phyloP scores from a whole-genome alignment of 495 filamentous ascomycete genomes.

The Cairneyella variabilis region DNA sequence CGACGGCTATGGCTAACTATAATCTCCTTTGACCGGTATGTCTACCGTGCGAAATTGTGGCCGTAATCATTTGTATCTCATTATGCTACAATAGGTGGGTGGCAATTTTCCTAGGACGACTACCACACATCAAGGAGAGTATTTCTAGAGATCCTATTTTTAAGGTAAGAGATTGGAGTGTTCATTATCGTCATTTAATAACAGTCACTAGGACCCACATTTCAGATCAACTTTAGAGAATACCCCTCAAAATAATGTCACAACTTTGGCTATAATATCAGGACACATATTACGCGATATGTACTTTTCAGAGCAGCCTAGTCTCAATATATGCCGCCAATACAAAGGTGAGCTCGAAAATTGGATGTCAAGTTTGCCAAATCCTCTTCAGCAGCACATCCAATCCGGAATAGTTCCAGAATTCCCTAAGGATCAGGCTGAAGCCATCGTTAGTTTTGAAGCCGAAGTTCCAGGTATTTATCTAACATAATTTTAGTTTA shows the following conservation, averaged over 20 bases:
- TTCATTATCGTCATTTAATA: conserved; percentile 3
- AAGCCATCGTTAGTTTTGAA: conserved; percentile 12
- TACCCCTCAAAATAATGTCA: conserved; percentile 5
- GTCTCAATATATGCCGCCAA: conserved; percentile 10
- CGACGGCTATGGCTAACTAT: conserved; percentile 16
- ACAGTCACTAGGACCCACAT: conserved; percentile 7
- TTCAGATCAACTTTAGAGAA: not conserved
- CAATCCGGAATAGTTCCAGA: conserved; percentile 2
- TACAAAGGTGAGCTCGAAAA: conserved; percentile 14
- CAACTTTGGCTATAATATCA: conserved; percentile 13
- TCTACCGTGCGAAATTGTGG: not conserved
- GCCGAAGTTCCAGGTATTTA: not conserved
- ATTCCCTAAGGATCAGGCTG: conserved; percentile 12
- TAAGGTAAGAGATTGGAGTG: conserved; percentile 7
- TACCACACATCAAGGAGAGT: conserved; percentile 17
- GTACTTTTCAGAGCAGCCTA: conserved; percentile 12
- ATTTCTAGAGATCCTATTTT: conserved; percentile 20
- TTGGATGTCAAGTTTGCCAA: conserved; percentile 5
- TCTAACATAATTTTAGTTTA: conserved; percentile 13
- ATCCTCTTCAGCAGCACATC: conserved; percentile 11
- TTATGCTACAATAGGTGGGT: conserved; percentile 10
- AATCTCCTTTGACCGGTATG: conserved; percentile 19
- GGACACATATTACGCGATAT: conserved; percentile 17
- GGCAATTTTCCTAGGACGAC: conserved; percentile 17
- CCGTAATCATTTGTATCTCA: conserved; percentile 2